These are phyloP conservation scores for Salix caprea DNA, from an alignment of 345 rosid species.

Conservation along the genomic window DNA sequence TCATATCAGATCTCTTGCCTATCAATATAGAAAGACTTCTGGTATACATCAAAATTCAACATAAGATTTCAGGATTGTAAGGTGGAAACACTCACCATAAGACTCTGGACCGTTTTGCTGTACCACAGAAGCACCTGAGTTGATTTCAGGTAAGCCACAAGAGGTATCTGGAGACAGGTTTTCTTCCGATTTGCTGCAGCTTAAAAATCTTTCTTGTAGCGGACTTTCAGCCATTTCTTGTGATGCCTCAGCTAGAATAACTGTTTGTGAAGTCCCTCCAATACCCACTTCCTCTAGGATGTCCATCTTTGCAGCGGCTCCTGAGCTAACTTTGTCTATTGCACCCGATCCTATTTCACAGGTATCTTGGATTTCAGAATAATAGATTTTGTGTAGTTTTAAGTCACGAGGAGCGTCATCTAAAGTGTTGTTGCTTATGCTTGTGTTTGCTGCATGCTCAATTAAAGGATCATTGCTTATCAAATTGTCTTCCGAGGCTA, in stretches of 20 bases:
- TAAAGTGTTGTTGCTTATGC: too few relatives aligned
- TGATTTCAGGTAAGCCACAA: constrained; percentile 1
- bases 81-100: not conserved
- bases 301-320: not conserved
- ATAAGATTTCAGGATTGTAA: not conserved
- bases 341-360: not conserved
- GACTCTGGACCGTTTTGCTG: not conserved
- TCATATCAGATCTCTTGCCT: not conserved
- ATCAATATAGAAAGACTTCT: not conserved
- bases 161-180: not conserved
- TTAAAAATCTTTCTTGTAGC: not conserved
- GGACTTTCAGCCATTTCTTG: not conserved
- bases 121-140: not conserved
- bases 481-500: not conserved
- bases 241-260: not conserved
- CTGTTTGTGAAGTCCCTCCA: not conserved
- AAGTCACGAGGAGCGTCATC: not conserved
- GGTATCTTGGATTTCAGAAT: not conserved
- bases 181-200: constrained; percentile 10
- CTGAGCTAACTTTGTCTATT: not conserved
- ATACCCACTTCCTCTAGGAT: not conserved
- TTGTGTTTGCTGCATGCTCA: not conserved
- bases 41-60: not conserved
- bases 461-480: not conserved
- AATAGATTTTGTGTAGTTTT: not conserved